Base-by-base conservation (phyloP, 768 basidiomycete species). In the Krasilnikovozyma curviuscula region DNA sequence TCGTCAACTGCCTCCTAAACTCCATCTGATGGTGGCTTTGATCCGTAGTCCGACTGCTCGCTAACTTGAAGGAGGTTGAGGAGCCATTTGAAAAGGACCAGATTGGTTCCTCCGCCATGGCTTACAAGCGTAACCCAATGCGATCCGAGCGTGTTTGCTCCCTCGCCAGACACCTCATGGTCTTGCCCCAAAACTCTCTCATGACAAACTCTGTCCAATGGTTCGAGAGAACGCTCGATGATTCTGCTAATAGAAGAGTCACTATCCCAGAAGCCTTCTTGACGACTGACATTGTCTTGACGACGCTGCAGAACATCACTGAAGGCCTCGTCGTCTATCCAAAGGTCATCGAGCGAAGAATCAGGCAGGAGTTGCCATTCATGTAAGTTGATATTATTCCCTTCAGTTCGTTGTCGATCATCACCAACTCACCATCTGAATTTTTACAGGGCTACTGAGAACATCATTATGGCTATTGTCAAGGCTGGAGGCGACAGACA, bases 311-410 rank as follows among this genome's bases (percentile, higher is more conserved):
- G 62, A 97, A 97, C 64, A 80, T 98, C 59, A 83, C 82, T 3
- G 93, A 97, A 66, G 93, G 91, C 0, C 73, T 98, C n/a, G 88
- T 97, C n/a, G 89, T 98, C 47, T 97, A 97, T 65, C 93, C 93
- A 9, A 79, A 76, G 63, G 91, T 98, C 52, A 97, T 98, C 55
- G 83, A 73, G 9, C 76, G 86, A 34, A 78, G 85, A 31, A 89
- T 98, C 63, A 65, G 77, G 3, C 84, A 95, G 64, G 93, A 98
- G 64, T 73, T 98, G 29, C 93, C 93, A 1, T 97, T 97, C 73
- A 97, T 98, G 93, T 50, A 25, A 19, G 49, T 30, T 30, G 30
- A 13, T 19, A 29, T 29, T 25, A 29, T 28, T 10, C 8, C 8
- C n/a, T n/a, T 16, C 38, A 18, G 18, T 19, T 39, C 38, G 18